Conservation (phyloP, 306 rosid genomes). For the Cotoneaster glaucophyllus region DNA sequence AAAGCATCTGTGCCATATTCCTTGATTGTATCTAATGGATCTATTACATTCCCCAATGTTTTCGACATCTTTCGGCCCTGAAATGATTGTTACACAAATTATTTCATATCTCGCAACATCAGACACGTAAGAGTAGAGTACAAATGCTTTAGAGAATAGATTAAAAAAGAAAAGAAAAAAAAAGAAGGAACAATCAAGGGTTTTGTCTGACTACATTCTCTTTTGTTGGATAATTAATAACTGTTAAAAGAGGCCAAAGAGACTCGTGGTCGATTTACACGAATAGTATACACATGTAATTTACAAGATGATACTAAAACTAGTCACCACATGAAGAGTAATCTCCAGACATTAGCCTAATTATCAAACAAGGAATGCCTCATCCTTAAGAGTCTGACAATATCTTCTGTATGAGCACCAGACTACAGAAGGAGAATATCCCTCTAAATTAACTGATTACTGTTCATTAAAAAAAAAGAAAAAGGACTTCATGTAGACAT, state of each 20-base stretch:
- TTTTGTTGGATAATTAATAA: neutral
- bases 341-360: neutral
- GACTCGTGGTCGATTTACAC: no score
- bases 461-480: neutral
- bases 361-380: neutral
- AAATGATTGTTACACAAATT: slow-evolving; percentile 11
- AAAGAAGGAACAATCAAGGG: neutral
- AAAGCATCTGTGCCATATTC: slow-evolving; percentile 96
- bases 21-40: slow-evolving; percentile 81
- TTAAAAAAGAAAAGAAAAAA: neutral
- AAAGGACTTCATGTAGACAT: neutral
- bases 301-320: neutral
- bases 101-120: neutral
- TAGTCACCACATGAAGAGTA: neutral
- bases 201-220: neutral
- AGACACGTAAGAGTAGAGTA: neutral
- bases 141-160: neutral
- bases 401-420: neutral
- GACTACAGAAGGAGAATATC: neutral
- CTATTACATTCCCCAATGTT: slow-evolving; percentile 84
- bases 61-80: slow-evolving; percentile 98
- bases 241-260: no score
- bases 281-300: no score
- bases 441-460: neutral
- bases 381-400: neutral